Conservation (phyloP, 805 yeast species). For the Yamadazyma paraphyllophila region DNA sequence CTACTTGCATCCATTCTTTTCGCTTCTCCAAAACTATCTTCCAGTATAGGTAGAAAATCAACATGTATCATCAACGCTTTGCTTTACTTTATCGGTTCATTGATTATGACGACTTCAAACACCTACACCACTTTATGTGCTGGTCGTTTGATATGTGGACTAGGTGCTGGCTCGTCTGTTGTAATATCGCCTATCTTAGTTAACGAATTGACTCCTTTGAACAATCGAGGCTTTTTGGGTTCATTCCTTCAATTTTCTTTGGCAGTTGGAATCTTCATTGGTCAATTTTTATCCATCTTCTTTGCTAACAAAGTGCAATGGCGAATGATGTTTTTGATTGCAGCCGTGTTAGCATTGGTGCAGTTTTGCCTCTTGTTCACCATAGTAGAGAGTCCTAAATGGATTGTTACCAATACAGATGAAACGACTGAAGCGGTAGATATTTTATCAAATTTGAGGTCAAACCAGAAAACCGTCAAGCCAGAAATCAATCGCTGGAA, state of each 20-base stretch:
- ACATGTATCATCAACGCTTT: constrained; percentile 21
- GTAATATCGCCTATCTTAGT: constrained; percentile 42
- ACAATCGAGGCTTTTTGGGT: constrained; percentile 43
- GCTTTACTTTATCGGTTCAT: constrained; percentile 27
- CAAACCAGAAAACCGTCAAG: constrained; percentile 27
- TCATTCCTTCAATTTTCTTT: constrained; percentile 38
- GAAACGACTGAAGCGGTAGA: constrained; percentile 27
- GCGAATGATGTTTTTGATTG: constrained; percentile 32
- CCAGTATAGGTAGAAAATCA: constrained; percentile 23
- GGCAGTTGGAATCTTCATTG: constrained; percentile 35
- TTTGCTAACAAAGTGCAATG: constrained; percentile 39
- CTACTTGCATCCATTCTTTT: constrained; percentile 28
- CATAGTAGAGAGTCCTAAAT: constrained; percentile 41
- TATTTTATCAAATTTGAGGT: constrained; percentile 27
- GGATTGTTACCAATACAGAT: constrained; percentile 33
- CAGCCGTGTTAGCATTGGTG: constrained; percentile 21
- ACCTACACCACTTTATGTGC: constrained; percentile 18
- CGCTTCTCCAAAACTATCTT: constrained; percentile 26
- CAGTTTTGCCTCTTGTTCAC: constrained; percentile 34
- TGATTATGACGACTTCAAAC: constrained; percentile 25
- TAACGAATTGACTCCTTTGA: constrained; percentile 39
- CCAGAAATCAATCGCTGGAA: constrained; percentile 40
- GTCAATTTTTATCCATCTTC: constrained; percentile 31
- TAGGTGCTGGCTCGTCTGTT: constrained; percentile 39
- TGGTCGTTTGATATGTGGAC: constrained; percentile 36